phyloP scores from a whole-genome alignment of 345 rosid genomes.

The Salix dunnii region DNA sequence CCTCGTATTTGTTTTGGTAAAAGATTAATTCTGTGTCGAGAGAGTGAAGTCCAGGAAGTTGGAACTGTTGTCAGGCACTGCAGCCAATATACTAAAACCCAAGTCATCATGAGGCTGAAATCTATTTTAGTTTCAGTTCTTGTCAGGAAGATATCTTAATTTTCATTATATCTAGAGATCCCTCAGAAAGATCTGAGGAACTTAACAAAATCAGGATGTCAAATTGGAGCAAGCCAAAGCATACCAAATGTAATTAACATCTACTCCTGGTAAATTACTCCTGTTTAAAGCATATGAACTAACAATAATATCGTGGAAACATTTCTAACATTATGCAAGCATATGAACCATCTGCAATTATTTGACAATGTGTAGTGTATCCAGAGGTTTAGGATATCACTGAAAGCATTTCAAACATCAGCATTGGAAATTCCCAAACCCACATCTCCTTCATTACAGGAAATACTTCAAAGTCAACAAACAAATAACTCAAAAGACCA shows the following conservation, averaged over 20 bases:
- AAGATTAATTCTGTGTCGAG: not conserved
- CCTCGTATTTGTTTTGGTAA: not conserved
- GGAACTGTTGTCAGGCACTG: not conserved
- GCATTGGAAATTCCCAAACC: not conserved
- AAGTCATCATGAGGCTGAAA: conserved; percentile 4
- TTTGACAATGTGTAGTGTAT: not conserved
- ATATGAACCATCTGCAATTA: not conserved
- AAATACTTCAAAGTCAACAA: not conserved
- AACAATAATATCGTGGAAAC: not conserved
- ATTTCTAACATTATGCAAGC: not conserved
- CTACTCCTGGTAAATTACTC: not conserved
- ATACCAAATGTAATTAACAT: not conserved
- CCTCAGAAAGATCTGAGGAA: not conserved
- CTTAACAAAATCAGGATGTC: not conserved
- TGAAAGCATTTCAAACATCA: not conserved
- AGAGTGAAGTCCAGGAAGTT: no score
- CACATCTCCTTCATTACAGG: not conserved
- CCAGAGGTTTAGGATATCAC: not conserved
- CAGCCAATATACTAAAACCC: conserved; percentile 5
- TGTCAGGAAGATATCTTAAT: not conserved
- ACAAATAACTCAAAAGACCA: not conserved
- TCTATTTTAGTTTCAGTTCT: not conserved
- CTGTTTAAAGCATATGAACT: not conserved
- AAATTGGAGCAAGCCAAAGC: not conserved
- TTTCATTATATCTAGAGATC: not conserved